Evolutionary conservation across 2,329 filamentous ascomycete species (phyloP).

Genomic region (Cladosporium colombiae): DNA sequence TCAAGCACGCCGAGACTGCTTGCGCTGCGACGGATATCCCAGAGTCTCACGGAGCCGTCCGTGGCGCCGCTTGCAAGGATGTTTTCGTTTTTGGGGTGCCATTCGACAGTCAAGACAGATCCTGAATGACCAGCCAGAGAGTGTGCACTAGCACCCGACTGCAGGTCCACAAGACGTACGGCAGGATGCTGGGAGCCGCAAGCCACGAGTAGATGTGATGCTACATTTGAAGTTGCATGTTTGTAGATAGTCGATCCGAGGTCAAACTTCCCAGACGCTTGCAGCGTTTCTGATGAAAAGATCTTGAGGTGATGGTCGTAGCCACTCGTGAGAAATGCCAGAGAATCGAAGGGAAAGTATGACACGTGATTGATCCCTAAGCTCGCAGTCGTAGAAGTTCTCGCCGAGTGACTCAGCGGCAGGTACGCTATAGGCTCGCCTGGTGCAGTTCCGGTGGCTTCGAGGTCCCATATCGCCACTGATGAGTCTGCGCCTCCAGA

Average conservation of each 20-base stretch:
- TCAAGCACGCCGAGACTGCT: constrained; percentile 76
- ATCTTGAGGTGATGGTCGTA: constrained; percentile 77
- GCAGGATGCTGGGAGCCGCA: constrained; percentile 84
- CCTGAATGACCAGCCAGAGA: constrained; percentile 52
- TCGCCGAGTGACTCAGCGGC: constrained; percentile 51
- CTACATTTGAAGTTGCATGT: constrained; percentile 74
- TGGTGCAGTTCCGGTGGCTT: constrained; percentile 48
- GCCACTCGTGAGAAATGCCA: constrained; percentile 73
- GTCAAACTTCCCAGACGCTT: constrained; percentile 65
- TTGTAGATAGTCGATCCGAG: constrained; percentile 71
- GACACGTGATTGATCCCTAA: constrained; percentile 74
- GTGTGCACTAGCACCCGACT: constrained; percentile 69
- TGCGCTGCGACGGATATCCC: constrained; percentile 81
- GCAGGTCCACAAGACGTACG: constrained; percentile 82
- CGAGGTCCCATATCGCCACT: constrained; percentile 84
- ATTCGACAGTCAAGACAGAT: constrained; percentile 64
- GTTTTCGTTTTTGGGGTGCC: constrained; percentile 80
- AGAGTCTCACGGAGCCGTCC: constrained; percentile 80
- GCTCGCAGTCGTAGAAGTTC: constrained; percentile 54
- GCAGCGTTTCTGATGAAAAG: constrained; percentile 66
- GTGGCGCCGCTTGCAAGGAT: constrained; percentile 80
- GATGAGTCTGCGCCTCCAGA: constrained; percentile 85
- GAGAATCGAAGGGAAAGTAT: constrained; percentile 77
- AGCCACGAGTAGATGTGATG: constrained; percentile 75
- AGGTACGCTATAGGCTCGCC: constrained; percentile 25